Evolutionary conservation across 2,329 filamentous ascomycete species (phyloP), one percentile per base, ranked within the genome.

Genomic region (Microthyrium microscopicum): DNA sequence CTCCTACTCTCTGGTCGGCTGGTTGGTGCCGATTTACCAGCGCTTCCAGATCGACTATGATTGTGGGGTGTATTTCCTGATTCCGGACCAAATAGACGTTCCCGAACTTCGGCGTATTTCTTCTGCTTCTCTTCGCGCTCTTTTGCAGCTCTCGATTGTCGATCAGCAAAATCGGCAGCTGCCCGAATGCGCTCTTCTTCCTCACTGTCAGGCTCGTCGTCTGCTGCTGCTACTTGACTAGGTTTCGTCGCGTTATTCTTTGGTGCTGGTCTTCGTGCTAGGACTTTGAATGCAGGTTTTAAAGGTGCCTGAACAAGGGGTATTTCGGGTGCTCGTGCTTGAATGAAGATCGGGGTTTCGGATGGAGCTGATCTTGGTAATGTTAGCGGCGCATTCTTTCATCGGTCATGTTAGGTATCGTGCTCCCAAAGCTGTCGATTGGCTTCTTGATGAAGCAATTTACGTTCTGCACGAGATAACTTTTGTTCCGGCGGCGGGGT

Each of bases 371-470:
- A 9, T 22, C 19, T 29, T 17, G 30, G 30, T 28, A 34, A 22
- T 28, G 31, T 26, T 35, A 7, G 12, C 26, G 20, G n/a, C 39
- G 35, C 36, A 27, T 5, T 29, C 24, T 28, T 12, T 20, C 31
- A 25, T 15, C 9, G 19, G 7, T 20, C 9, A 11, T 34, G 25
- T 8, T 21, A 12, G 43, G 45, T 17, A 17, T 50, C 87, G 48
- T 83, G 76, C 48, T 89, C 73, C 87, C 87, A 94, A 36, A 94
- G 58, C 53, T 79, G 78, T 46, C 76, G 73, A 52, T 94, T 92
- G 34, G 76, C 68, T 52, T 93, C 83, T 19, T 70, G 72, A 52
- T 95, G 87, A 50, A 77, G 70, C 9, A 79, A 81, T 40, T 79
- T 64, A 26, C 77, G 73, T 55, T 94, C 78, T 4, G 80, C 73